Evolutionary conservation across 768 basidiomycete species (phyloP), one percentile per base, ranked within the genome.

Genomic region (Myochromella boudieri): DNA sequence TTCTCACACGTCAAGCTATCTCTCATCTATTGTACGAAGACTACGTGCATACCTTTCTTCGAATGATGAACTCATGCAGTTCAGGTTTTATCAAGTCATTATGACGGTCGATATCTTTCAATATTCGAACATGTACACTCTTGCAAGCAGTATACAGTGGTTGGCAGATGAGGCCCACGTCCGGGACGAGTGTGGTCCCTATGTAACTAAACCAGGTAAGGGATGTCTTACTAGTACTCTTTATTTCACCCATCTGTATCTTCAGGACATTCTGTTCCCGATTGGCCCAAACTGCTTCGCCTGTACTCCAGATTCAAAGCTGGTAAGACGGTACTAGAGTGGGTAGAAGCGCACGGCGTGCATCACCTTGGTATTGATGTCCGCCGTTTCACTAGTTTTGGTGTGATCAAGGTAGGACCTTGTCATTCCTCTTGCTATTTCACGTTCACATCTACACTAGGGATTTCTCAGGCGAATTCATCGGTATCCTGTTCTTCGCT

Each of bases 61-160:
- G 10, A 46, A 43, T 15, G 22, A n/a, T 29, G 34, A 49, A 21
- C 42, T 57, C 41, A 59, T 34, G 20, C 18, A 17, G 3, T 46
- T 14, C 36, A 95, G 92, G 34, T 97, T 93, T 60, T 97, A 98
- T 62, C 92, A 97, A 69, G 93, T 95, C 32, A 84, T 97, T 54
- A 93, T 98, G 88, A 88, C 85, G 52, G 83, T 95, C 44, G 97
- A 99, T 68, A 91, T 98, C 34, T 99, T 99, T 64, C 95, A 97
- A 64, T 95, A 87, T 64, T 93, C 93, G 12, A 98, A 98, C 65
- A 92, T 95, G 85, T 99, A 99, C 62, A 93, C 92, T 0, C 74
- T 94, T 21, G 81, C 87, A 42, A 90, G 87, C 56, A 86, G 84
- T 51, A 82, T 97, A 18, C 85, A 92, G 56, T 91, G 87, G 79